Evolutionary conservation across 768 basidiomycete genomes (phyloP), one percentile per base, ranked within the genome.

Genomic region (Pleurotus cornucopiae): DNA sequence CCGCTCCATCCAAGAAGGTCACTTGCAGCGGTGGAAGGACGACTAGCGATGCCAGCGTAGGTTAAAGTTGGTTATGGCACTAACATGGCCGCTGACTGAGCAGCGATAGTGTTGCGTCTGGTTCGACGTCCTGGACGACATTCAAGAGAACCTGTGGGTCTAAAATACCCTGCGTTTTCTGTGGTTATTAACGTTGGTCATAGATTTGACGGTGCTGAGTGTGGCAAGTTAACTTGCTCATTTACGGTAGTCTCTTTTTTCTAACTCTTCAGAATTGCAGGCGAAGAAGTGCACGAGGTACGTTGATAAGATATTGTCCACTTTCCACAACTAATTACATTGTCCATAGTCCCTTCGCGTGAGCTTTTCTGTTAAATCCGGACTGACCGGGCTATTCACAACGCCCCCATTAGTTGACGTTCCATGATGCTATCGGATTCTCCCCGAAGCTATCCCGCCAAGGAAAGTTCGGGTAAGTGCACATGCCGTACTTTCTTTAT

Each of bases 1-100:
- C 62, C 82, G 82, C 74, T 82, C 84, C 12, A 65, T 76, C 6
- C 67, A 74, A 40, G 74, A 57, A 49, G n/a, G 58, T 58, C 11
- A 56, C 54, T 9, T 66, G 65, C 55, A 61, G 58, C 55, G 54
- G 58, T 6, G 65, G 65, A 30, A 57, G 61, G 52, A 59, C 58
- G 3, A 58, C 63, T 1, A 37, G 57, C 5, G 46, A 59, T 41
- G 55, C 57, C 0, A 34, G 34, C 7, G 62, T 61, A 46, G 21
- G 57, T 48, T 11, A 11, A 11, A 9, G 7, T 34, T 34, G 7
- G 30, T 34, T 34, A 9, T 25, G 5, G 23, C 12, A 23, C 20
- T 14, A 5, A 2, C 21, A 9, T 7, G 6, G 34, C 6, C 16
- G 12, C 23, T 23, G 3, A 25, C n/a, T 51, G n/a, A 11, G 5